Base-by-base conservation (phyloP, 208 protist species). In the Crithidia mellificae region DNA sequence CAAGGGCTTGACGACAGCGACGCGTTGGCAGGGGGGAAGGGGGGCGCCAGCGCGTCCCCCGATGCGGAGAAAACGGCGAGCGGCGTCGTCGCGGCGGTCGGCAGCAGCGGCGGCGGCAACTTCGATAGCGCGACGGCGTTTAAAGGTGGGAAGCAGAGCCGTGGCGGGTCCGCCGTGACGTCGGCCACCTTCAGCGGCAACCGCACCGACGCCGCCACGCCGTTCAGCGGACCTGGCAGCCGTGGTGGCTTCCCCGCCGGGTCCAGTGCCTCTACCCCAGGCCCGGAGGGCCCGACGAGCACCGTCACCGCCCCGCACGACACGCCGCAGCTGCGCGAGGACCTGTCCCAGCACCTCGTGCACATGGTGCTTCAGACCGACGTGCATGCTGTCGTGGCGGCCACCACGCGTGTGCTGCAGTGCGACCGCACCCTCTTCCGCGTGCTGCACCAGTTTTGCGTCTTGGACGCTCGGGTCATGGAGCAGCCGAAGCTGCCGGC, bases 361-460 rank as follows among this genome's bases (percentile, higher is more conserved):
- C 70, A 69, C 32, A 69, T 75, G n/a, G 54, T 75, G 3, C 70
- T 75, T 11, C 70, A 75, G 46, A 75, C 55, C 6, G 70, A 75
- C 62, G 38, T 75, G 43, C 62, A 69, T 20, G 61, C 61, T 0
- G 36, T 75, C 22, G 63, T 75, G 22, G 39, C 22, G 27, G 70
- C 62, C 32, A 75, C 62, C 17, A 59, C 36, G 25, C 70, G 70
- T 27, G 55, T 75, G 25, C 47, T 75, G 27, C 54, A 75, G 39
- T 75, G 70, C 56, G 70, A 75, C 19, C 70, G 49, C 34, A 65
- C 70, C 6, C 62, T 75, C 15, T 69, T 75, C 25, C 61, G 62
- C 17, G 70, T 75, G 41, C 57, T 75, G 70, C 70, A 69, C 38
- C 38, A 58, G 34, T 65, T 68, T 38, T 75, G 70, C 39, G 43